Percentiles rank a stretch among this genome's conserved stretches.
Conservation (phyloP, 2,329 filamentous ascomycete genomes). For the Davidsoniella australis region DNA sequence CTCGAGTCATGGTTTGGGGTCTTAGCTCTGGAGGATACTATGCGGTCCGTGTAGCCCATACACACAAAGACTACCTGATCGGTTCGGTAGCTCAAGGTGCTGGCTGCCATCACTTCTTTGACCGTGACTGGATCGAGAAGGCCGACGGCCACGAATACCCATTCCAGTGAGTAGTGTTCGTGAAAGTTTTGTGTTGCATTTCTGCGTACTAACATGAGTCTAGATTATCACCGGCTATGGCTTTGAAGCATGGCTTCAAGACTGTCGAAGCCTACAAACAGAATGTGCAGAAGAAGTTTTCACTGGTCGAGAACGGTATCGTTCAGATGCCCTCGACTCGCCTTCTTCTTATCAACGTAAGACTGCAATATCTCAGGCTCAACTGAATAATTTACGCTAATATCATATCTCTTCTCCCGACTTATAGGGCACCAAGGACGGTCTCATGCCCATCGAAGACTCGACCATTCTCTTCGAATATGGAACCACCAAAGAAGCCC, state of each 20-base stretch:
- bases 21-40: slow-evolving; percentile 52
- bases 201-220: slow-evolving; percentile 1
- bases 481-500: slow-evolving; percentile 45
- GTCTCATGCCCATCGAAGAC: slow-evolving; percentile 52
- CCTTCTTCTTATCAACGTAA: slow-evolving; percentile 43
- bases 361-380: slow-evolving; percentile 12
- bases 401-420: background rate
- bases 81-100: slow-evolving; percentile 43
- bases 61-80: slow-evolving; percentile 35
- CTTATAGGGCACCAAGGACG: slow-evolving; percentile 40
- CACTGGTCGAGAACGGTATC: slow-evolving; percentile 41
- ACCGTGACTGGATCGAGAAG: slow-evolving; percentile 36
- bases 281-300: slow-evolving; percentile 42
- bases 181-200: background rate
- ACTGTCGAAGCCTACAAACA: slow-evolving; percentile 37
- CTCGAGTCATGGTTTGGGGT: slow-evolving; percentile 43
- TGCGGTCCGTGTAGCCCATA: slow-evolving; percentile 49
- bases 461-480: slow-evolving; percentile 47
- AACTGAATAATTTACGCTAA: background rate
- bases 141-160: slow-evolving; percentile 52
- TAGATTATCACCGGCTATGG: slow-evolving; percentile 36
- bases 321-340: slow-evolving; percentile 37
- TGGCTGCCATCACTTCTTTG: slow-evolving; percentile 37
- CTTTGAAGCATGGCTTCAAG: slow-evolving; percentile 44
- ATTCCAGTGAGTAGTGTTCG: slow-evolving; percentile 26